Evolutionary conservation across 805 yeast species (phyloP), one percentile per base, ranked within the genome.

Genomic region (Nakazawaea sp.): DNA sequence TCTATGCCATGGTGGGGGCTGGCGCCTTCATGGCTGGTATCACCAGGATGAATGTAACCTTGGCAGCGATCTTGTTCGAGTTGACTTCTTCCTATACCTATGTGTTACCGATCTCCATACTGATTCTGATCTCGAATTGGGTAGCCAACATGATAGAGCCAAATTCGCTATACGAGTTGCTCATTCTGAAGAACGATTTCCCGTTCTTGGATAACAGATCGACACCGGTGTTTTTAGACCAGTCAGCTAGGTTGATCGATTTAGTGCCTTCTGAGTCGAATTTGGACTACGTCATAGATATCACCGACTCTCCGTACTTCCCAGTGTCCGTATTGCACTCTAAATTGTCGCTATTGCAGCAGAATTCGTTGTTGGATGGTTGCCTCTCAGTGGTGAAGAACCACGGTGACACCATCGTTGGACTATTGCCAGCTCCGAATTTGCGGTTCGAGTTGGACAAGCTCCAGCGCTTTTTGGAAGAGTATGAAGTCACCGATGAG

Each of bases 21-120:
- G 78, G 75, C 10, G 69, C 75, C 0, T 70, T 70, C 41, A 71
- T 71, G 76, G 78, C 76, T 1, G 78, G 77, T 4, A 68, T 70
- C 4, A 71, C 78, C 2, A 51, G 76, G 41, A 71, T 71, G 78
- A 70, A 71, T 35, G 68, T 71, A 27, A 68, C 77, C 3, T 50
- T 71, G 24, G 74, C 72, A 1, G 68, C 69, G 4, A 70, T 72
- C 27, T 48, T 71, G 27, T 71, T 71, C 48, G 81, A 75, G 47
- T 51, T 75, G 24, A 75, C 81, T 1, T 72, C 77, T 17, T 67
- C 75, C 11, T 66, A 74, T 40, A 71, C 72, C 18, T 73, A 73
- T 47, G 79, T 75, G 9, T 49, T 75, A 17, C 81, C 81, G 0
- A 70, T 74, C 36, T 64, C 79, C 1, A 66, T 74, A 7, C 62